These are phyloP conservation scores for Bruguiera sexangula DNA, from an alignment of 345 rosid species.

Conservation along the genomic window DNA sequence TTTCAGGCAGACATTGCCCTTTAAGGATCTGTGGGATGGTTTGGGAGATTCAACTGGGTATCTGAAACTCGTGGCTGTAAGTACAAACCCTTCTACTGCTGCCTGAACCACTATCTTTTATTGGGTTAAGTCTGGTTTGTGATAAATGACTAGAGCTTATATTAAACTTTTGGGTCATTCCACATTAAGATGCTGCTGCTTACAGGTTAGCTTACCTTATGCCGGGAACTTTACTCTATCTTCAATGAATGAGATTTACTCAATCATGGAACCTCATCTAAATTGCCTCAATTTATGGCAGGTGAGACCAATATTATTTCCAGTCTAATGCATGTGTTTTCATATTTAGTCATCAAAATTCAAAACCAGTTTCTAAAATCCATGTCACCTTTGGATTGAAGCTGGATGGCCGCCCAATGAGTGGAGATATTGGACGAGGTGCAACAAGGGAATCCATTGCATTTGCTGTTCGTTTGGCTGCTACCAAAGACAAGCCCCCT, in stretches of 20 bases:
- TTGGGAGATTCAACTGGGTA: constrained; percentile 35
- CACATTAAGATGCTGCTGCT: background rate
- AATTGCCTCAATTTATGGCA: constrained; percentile 57
- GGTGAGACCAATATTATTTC: constrained; percentile 22
- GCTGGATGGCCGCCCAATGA: constrained; percentile 74
- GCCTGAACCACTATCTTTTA: background rate
- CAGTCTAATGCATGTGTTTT: constrained; percentile 4
- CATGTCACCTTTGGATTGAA: constrained; percentile 12
- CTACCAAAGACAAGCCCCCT: constrained; percentile 43
- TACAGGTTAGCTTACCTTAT: constrained; percentile 56
- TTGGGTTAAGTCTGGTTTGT: background rate
- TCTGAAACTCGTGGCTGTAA: constrained; percentile 56
- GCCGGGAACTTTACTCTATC: constrained; percentile 40
- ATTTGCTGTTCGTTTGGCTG: constrained; percentile 43
- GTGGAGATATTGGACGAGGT: constrained; percentile 66
- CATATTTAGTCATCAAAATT: background rate
- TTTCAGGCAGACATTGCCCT: constrained; percentile 38
- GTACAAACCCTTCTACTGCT: constrained; percentile 12
- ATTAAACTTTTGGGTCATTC: background rate
- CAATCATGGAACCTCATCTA: constrained; percentile 45
- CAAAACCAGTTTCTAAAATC: background rate
- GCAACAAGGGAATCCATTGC: constrained; percentile 52
- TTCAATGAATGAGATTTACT: constrained; percentile 48
- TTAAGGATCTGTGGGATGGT: constrained; percentile 49
- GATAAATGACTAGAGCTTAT: background rate